These are phyloP conservation scores for Sutorius eximius DNA, from an alignment of 1,284 basidiomycete genomes.

Conservation along the genomic window DNA sequence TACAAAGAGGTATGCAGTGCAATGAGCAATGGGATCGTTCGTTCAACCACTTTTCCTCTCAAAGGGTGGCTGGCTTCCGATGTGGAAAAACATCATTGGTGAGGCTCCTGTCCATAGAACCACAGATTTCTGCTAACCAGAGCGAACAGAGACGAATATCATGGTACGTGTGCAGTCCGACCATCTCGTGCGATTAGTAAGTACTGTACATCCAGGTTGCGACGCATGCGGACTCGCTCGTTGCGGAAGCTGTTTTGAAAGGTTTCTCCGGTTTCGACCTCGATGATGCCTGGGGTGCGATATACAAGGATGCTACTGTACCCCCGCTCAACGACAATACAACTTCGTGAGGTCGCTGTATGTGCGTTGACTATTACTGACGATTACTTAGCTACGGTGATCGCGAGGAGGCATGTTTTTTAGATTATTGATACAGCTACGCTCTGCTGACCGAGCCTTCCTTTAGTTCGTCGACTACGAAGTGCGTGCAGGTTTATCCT, in stretches of 20 bases:
- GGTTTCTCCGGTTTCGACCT: constrained; percentile 64
- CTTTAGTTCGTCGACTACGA: constrained; percentile 73
- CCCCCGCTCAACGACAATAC: constrained; percentile 64
- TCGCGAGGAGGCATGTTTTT: constrained; percentile 60
- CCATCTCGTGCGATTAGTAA: neutral
- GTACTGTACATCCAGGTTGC: constrained; percentile 54
- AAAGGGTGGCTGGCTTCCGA: constrained; percentile 81
- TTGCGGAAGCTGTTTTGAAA: constrained; percentile 76
- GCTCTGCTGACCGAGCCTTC: constrained; percentile 1
- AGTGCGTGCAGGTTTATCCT: constrained; percentile 75
- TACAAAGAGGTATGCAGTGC: constrained; percentile 56
- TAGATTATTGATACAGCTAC: neutral
- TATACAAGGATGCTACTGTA: constrained; percentile 72
- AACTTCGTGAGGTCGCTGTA: constrained; percentile 43
- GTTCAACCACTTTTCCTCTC: neutral
- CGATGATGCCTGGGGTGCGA: constrained; percentile 70
- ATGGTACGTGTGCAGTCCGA: constrained; percentile 45
- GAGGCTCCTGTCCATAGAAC: constrained; percentile 10
- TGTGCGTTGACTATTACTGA: constrained; percentile 7
- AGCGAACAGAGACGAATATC: constrained; percentile 61
- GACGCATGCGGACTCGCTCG: constrained; percentile 78
- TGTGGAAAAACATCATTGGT: constrained; percentile 90
- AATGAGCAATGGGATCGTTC: neutral
- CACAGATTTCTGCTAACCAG: neutral
- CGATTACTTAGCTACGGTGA: constrained; percentile 59